These are phyloP conservation scores for Harrya chromipes DNA, from an alignment of 768 basidiomycete genomes.

Conservation along the genomic window DNA sequence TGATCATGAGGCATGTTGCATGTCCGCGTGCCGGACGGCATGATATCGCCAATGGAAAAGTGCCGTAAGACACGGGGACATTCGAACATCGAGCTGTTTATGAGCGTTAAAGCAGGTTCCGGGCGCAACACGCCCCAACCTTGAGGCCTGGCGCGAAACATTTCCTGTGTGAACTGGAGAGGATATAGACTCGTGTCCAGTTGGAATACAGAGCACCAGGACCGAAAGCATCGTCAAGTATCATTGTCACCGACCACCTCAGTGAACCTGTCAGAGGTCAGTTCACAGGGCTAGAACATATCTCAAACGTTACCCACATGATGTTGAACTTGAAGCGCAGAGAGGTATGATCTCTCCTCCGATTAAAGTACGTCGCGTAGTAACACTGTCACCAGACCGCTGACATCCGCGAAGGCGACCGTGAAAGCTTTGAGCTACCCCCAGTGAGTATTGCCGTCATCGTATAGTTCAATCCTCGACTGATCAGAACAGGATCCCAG, in stretches of 20 bases:
- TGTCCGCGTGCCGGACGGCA: conserved; percentile 4
- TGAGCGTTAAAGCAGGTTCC: conserved; percentile 13
- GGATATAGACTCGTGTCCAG: conserved; percentile 15
- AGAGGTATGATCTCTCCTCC: conserved; percentile 13
- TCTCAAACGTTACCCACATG: not conserved
- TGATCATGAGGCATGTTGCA: conserved; percentile 17
- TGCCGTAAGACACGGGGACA: conserved; percentile 2
- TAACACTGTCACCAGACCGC: conserved; percentile 14
- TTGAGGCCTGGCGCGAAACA: conserved; percentile 7
- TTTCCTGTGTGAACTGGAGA: not conserved
- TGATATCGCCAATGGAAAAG: not conserved
- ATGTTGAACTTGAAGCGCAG: conserved; percentile 2
- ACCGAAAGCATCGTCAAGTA: not conserved
- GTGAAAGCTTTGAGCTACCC: not conserved
- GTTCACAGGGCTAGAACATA: conserved; percentile 3
- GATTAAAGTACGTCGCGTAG: not conserved
- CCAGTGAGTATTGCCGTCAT: conserved; percentile 10
- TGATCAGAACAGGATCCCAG: not conserved
- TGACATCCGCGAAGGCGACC: not conserved
- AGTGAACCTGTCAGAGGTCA: not conserved
- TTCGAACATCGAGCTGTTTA: not conserved
- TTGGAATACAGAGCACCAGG: not conserved
- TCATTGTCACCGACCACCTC: not conserved
- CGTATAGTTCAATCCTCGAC: not conserved
- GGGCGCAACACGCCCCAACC: conserved; percentile 12